Percentiles rank a stretch among this genome's conserved stretches.
Evolutionary conservation across 257 asterid genomes (phyloP).

Genomic region (Rauvolfia tetraphylla): DNA sequence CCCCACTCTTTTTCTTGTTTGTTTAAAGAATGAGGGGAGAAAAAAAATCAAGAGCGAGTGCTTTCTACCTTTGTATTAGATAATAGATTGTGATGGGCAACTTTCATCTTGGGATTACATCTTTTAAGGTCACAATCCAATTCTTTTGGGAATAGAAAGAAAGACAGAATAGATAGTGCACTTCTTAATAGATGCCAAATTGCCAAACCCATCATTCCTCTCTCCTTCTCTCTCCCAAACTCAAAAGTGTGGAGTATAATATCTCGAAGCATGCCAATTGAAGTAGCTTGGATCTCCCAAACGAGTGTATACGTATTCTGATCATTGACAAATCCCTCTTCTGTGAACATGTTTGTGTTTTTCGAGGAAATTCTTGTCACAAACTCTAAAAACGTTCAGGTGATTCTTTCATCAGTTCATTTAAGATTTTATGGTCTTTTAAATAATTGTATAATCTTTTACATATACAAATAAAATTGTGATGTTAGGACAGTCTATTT

Average conservation of each 20-base stretch:
- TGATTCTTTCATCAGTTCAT: too few relatives aligned
- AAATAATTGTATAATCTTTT: too few relatives aligned
- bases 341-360: too few relatives aligned
- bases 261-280: not conserved
- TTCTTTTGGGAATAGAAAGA: slow-evolving; percentile 43
- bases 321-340: not conserved
- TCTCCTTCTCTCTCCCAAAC: slow-evolving; percentile 8
- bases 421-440: too few relatives aligned
- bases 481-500: too few relatives aligned
- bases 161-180: slow-evolving; percentile 37
- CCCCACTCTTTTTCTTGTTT: too few relatives aligned
- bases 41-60: slow-evolving; percentile 31
- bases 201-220: slow-evolving; percentile 34
- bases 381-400: too few relatives aligned
- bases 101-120: slow-evolving; percentile 38
- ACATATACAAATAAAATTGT: too few relatives aligned
- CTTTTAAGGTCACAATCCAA: slow-evolving; percentile 75
- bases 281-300: slow-evolving; percentile 6
- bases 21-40: too few relatives aligned
- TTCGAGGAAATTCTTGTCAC: too few relatives aligned
- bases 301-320: not conserved
- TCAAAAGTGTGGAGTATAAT: slow-evolving; percentile 7
- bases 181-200: slow-evolving; percentile 31
- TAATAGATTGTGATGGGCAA: slow-evolving; percentile 28
- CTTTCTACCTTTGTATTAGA: slow-evolving; percentile 37